Conservation (phyloP, 2,329 filamentous ascomycete genomes). For the Xylariales sp. region DNA sequence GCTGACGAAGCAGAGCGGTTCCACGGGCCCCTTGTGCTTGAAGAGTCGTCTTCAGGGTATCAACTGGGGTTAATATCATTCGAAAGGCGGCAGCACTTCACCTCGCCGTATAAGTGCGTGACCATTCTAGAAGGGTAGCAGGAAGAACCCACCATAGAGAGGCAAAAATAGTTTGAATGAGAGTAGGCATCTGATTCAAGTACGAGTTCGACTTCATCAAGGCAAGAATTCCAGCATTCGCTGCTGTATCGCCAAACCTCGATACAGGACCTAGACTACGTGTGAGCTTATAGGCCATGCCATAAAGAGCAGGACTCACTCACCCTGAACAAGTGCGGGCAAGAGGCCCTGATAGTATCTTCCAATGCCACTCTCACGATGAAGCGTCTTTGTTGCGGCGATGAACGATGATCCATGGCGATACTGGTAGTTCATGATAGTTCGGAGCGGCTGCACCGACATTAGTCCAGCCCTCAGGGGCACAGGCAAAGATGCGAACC, state of each 20-base stretch:
- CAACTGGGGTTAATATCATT: conserved; percentile 43
- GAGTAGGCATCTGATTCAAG: conserved; percentile 35
- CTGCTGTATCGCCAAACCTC: conserved; percentile 43
- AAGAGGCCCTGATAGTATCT: conserved; percentile 42
- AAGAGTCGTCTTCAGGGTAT: conserved; percentile 46
- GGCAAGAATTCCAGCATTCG: conserved; percentile 45
- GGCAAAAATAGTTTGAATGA: conserved; percentile 41
- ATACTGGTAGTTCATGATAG: conserved; percentile 49
- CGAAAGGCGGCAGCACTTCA: conserved; percentile 39
- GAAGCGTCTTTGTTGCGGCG: conserved; percentile 33
- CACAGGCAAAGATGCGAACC: conserved; percentile 26
- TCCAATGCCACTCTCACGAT: conserved; percentile 34
- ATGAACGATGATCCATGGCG: conserved; percentile 39
- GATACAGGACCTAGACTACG: conserved; percentile 33
- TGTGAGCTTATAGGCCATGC: background rate
- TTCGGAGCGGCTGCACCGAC: conserved; percentile 36
- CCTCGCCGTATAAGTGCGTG: background rate
- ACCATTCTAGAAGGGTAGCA: accelerated
- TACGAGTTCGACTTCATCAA: conserved; percentile 42
- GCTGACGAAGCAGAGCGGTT: conserved; percentile 36
- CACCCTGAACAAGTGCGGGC: conserved; percentile 41
- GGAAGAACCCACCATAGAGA: conserved; percentile 33
- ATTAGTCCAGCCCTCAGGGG: background rate
- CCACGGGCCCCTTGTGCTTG: conserved; percentile 42
- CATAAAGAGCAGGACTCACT: background rate